Evolutionary conservation across 768 basidiomycete species (phyloP).

Genomic region (Holtermanniella nyarrowii): DNA sequence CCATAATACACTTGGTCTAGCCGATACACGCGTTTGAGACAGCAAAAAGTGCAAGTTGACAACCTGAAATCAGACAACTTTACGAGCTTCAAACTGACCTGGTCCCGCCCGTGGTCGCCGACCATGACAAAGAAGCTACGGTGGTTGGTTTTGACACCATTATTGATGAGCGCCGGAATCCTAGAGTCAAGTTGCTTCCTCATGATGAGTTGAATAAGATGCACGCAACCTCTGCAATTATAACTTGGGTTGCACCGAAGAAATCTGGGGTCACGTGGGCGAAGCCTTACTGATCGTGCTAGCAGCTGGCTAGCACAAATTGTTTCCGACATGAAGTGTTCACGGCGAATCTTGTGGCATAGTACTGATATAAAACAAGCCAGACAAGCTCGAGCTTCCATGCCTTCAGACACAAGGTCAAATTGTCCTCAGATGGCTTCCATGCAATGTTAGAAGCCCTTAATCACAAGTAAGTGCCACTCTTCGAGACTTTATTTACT

Average conservation of each 20-base stretch:
- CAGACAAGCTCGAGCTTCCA: too few species aligned
- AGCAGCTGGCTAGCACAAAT: too few species aligned
- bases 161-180: slow-evolving; percentile 81
- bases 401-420: too few species aligned
- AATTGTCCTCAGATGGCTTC: too few species aligned
- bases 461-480: too few species aligned
- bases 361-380: too few species aligned
- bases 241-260: background rate
- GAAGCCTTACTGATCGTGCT: too few species aligned
- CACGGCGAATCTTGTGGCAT: too few species aligned
- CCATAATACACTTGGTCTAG: slow-evolving; percentile 87
- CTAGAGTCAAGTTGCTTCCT: slow-evolving; percentile 66
- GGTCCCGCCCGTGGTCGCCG: slow-evolving; percentile 85
- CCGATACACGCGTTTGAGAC: slow-evolving; percentile 79
- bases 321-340: too few species aligned
- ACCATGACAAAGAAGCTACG: slow-evolving; percentile 93
- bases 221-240: background rate
- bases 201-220: slow-evolving; percentile 18
- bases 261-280: too few species aligned
- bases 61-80: slow-evolving; percentile 1
- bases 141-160: slow-evolving; percentile 86
- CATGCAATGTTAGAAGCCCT: too few species aligned
- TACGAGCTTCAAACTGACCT: slow-evolving; percentile 47
- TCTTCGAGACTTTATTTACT: too few species aligned
- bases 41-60: slow-evolving; percentile 93